Base-by-base conservation (phyloP, 2,329 filamentous ascomycete genomes). In the Zymoseptoria pseudotritici region DNA sequence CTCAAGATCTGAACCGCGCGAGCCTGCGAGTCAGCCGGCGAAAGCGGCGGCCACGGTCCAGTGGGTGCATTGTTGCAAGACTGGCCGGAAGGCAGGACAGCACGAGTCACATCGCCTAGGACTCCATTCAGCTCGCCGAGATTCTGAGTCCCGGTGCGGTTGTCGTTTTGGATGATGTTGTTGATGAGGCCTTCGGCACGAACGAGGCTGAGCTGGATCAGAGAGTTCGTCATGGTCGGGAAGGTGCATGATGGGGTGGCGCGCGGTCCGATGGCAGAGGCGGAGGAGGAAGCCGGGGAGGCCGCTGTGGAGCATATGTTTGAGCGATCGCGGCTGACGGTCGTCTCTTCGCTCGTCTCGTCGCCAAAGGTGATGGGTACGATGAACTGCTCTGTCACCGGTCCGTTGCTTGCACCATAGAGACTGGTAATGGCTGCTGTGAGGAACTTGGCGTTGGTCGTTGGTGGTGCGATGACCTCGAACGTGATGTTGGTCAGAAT, bases 401-500 rank as follows among this genome's bases (percentile, higher is more conserved):
- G 55, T 24, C 58, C 60, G 36, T 64, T 57, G 21, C 55, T 61
- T 13, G 58, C 60, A 10, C 62, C 62, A 24, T 64, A 64, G 4
- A 64, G 56, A 26, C 60, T 63, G 50, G 58, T 64, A 9, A 64
- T 57, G 21, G 56, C 56, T 5, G 55, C 62, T 13, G 58, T 60
- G 50, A 64, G 49, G 49, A 59, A 61, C 9, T 53, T 55, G 9
- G 55, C 56, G 22, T 55, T 49, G 13, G 56, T 31, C 24, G 55
- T 52, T 4, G 58, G 29, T 9, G 62, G 62, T 8, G 58, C 57
- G 21, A 58, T 60, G 52, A 63, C 56, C 20, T 57, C 57, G 55
- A 64, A 63, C 50, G 60, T 64, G n/a, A 62, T 36, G 42, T 64
- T 64, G 31, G 31, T 55, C 9, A 61, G 50, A 51, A 62, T 53